These are phyloP conservation scores for Rhododendron molle DNA, from an alignment of 148 eudicot genomes.

Conservation along the genomic window DNA sequence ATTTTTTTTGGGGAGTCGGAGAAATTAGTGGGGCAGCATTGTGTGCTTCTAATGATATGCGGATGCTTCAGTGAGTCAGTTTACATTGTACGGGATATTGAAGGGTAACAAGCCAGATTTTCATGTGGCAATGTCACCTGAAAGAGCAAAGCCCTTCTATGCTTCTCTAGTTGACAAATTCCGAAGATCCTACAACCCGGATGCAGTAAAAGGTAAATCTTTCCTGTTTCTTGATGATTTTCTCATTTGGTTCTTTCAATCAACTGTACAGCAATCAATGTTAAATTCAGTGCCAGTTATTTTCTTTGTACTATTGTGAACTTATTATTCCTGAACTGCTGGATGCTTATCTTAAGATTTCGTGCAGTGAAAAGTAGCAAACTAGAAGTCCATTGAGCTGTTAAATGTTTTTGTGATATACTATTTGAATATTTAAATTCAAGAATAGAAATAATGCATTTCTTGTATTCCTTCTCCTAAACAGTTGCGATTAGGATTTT, in stretches of 20 bases:
- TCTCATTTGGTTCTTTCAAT: neutral
- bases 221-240: neutral
- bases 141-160: slow-evolving; percentile 73
- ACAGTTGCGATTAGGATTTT: neutral
- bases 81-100: slow-evolving; percentile 85
- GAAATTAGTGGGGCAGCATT: neutral
- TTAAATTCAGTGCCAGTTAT: neutral
- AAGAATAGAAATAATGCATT: neutral
- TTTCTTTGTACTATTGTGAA: neutral
- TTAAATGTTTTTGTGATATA: neutral
- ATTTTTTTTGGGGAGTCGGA: neutral
- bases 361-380: neutral
- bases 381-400: neutral
- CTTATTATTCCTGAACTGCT: neutral
- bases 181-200: slow-evolving; percentile 53
- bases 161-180: slow-evolving; percentile 76
- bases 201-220: slow-evolving; percentile 64
- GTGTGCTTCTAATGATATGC: slow-evolving; percentile 12
- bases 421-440: neutral
- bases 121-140: slow-evolving; percentile 98
- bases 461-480: neutral
- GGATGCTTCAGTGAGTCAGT: slow-evolving; percentile 82
- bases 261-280: neutral
- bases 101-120: slow-evolving; percentile 99
- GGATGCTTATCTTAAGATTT: neutral